Conservation (phyloP, 2,329 filamentous ascomycete species). For the Alternaria infectoria region DNA sequence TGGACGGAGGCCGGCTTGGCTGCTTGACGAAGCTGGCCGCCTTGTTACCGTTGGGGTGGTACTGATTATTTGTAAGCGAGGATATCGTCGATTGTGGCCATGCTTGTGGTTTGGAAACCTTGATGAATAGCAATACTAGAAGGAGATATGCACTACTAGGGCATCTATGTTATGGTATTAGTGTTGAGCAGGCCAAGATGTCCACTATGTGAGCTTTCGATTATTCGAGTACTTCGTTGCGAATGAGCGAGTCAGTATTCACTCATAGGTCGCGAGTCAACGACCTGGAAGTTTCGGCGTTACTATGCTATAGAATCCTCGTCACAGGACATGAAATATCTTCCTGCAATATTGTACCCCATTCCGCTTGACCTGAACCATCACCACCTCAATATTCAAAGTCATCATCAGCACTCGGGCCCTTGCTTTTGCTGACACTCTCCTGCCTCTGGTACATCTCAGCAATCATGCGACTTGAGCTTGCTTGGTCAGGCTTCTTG, state of each 20-base stretch:
- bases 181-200: not conserved
- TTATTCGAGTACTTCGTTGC: not conserved
- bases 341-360: not conserved
- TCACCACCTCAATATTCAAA: slow-evolving; percentile 78
- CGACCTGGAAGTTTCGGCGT: not conserved
- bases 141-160: not conserved
- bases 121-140: not conserved
- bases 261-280: not conserved
- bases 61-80: not conserved
- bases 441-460: slow-evolving; percentile 98
- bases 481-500: slow-evolving; percentile 93
- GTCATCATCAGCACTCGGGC: slow-evolving; percentile 88
- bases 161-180: not conserved
- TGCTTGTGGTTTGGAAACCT: not conserved
- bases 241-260: not conserved
- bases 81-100: not conserved
- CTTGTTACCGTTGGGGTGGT: not conserved
- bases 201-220: not conserved
- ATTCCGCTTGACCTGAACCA: not conserved
- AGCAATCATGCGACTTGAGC: slow-evolving; percentile 80
- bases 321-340: not conserved
- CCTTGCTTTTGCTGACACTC: slow-evolving; percentile 84
- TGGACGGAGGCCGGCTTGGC: not conserved
- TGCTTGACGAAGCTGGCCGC: not conserved
- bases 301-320: not conserved